Conservation (phyloP, 257 asterid species). For the Solanum infundibuliforme region DNA sequence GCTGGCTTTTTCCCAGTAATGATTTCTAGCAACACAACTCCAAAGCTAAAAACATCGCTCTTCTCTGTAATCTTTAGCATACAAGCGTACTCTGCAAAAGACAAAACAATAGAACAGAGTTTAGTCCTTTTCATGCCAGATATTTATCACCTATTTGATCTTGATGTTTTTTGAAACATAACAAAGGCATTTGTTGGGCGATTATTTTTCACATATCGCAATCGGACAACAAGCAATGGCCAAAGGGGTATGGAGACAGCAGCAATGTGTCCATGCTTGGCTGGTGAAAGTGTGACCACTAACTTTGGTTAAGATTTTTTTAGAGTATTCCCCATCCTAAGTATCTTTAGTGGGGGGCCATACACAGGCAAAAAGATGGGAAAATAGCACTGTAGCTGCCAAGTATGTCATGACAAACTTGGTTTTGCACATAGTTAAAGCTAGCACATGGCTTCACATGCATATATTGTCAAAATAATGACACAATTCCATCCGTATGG, state of each 20-base stretch:
- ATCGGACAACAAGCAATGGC: conserved; percentile 7
- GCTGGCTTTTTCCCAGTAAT: conserved; percentile 65
- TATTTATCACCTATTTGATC: not conserved
- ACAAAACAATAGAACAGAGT: not conserved
- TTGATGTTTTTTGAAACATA: not conserved
- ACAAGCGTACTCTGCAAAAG: conserved; percentile 51
- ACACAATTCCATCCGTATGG: not conserved
- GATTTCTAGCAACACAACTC: conserved; percentile 61
- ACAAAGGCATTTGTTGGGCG: not conserved
- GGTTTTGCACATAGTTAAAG: conserved; percentile 3
- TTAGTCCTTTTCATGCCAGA: conserved; percentile 1
- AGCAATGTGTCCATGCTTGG: not conserved
- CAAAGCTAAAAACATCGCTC: conserved; percentile 74
- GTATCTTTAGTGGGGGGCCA: conserved; percentile 1
- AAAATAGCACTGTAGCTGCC: not conserved
- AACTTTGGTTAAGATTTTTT: not conserved
- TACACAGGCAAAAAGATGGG: not conserved
- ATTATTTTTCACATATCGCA: not conserved
- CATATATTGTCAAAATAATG: conserved; percentile 1
- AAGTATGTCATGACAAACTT: conserved; percentile 13
- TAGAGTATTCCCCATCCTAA: not conserved
- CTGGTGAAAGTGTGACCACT: conserved; percentile 12
- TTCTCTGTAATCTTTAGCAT: conserved; percentile 56
- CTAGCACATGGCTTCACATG: conserved; percentile 26
- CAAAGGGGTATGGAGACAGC: conserved; percentile 1